These are phyloP conservation scores for Paramecium pentaurelia DNA, from an alignment of 73 alveolate genomes.

Conservation along the genomic window DNA sequence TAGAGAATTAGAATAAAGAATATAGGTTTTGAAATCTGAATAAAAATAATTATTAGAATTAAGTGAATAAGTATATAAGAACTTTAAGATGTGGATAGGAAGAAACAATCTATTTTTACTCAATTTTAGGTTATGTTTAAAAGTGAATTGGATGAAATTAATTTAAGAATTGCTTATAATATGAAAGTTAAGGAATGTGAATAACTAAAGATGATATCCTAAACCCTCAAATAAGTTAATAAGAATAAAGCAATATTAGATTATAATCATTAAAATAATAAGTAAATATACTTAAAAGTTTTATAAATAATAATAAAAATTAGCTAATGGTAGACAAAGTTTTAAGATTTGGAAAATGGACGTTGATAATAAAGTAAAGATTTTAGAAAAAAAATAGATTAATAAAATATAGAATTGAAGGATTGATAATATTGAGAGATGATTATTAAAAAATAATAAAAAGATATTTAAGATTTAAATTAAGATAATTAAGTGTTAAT, in stretches of 20 bases:
- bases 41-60: background rate
- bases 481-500: background rate
- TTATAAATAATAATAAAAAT: background rate
- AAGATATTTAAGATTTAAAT: background rate
- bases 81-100: background rate
- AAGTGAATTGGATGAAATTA: background rate
- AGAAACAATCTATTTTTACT: background rate
- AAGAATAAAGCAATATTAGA: background rate
- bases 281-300: background rate
- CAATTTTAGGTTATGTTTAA: background rate
- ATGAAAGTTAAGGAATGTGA: slow-evolving; percentile 28
- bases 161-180: background rate
- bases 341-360: background rate
- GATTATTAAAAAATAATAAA: background rate
- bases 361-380: background rate
- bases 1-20: background rate
- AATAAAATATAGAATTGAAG: background rate
- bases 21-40: background rate
- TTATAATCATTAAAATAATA: background rate
- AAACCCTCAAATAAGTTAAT: background rate
- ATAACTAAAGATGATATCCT: background rate
- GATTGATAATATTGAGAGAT: background rate
- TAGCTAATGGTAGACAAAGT: background rate
- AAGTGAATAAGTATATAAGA: background rate
- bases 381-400: background rate